These are phyloP conservation scores for Aspergillus sp. DNA, from an alignment of 2,329 filamentous ascomycete species.

Conservation along the genomic window DNA sequence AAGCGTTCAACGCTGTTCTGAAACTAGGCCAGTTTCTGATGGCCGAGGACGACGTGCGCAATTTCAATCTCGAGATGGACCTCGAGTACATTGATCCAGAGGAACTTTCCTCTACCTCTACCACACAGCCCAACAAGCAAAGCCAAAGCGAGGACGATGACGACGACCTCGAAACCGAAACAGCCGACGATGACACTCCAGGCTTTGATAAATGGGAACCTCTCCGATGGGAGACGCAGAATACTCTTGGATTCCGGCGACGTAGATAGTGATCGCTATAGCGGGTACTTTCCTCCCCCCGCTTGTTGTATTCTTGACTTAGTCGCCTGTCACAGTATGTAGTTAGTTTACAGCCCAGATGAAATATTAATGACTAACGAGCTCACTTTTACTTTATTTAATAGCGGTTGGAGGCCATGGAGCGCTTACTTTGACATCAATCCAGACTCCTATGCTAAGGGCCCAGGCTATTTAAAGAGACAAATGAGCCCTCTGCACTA, in stretches of 20 bases:
- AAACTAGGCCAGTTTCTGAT: conserved; percentile 76
- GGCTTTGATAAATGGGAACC: conserved; percentile 15
- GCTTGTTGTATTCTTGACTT: background rate
- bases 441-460: no score
- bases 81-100: conserved; percentile 15
- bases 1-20: conserved; percentile 80
- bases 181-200: background rate
- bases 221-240: conserved; percentile 14
- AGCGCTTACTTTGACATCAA: no score
- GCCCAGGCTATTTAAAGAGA: no score
- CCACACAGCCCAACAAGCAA: background rate
- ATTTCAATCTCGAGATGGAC: conserved; percentile 23
- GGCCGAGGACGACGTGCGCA: conserved; percentile 14
- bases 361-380: background rate
- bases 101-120: background rate
- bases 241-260: conserved; percentile 18
- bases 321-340: background rate
- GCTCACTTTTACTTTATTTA: background rate
- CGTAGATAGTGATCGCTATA: background rate
- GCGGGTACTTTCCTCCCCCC: background rate
- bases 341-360: background rate
- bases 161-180: background rate
- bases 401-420: no score
- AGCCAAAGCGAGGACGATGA: background rate
- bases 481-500: no score